Evolutionary conservation across 176 grass and related monocot genomes (phyloP).

Genomic region (Triticum monococcum): DNA sequence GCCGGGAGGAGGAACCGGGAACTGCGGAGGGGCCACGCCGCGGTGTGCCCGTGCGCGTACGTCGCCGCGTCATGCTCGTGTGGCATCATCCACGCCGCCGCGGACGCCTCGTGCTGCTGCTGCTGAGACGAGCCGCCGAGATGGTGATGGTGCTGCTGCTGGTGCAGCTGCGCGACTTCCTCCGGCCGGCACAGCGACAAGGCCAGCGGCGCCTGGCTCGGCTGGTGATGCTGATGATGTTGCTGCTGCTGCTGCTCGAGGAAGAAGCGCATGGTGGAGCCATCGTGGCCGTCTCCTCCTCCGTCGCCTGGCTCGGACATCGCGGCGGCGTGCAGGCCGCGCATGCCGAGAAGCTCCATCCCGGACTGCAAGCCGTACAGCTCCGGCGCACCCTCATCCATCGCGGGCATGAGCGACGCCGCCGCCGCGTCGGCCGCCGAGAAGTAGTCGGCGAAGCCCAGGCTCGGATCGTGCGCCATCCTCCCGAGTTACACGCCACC

Average conservation of each 20-base stretch:
- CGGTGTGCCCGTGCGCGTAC: constrained; percentile 1
- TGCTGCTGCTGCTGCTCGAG: constrained; percentile 39
- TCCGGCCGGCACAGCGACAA: constrained; percentile 48
- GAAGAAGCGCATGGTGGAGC: constrained; percentile 41
- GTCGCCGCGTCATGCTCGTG: constrained; percentile 13
- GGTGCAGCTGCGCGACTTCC: constrained; percentile 15
- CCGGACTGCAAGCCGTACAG: constrained; percentile 61
- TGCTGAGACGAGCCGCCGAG: constrained; percentile 36
- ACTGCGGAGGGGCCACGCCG: constrained; percentile 42
- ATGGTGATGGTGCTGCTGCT: constrained; percentile 32
- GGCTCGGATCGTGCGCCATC: constrained; percentile 66
- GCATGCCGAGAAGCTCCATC: constrained; percentile 70
- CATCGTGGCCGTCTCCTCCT: neutral
- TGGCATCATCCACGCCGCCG: constrained; percentile 16
- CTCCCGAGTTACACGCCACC: neutral
- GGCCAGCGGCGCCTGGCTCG: constrained; percentile 38
- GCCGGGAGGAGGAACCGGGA: constrained; percentile 76
- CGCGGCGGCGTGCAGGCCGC: constrained; percentile 21
- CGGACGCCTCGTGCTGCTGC: neutral
- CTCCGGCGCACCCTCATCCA: constrained; percentile 51
- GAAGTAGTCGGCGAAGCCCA: constrained; percentile 63
- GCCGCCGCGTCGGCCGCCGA: constrained; percentile 31
- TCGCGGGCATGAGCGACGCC: constrained; percentile 41
- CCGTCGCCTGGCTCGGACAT: constrained; percentile 33
- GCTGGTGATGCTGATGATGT: neutral